Evolutionary conservation across 106 monocot genomes (phyloP), one percentile per base, ranked within the genome.

Genomic region (Dendrobium huoshanense): DNA sequence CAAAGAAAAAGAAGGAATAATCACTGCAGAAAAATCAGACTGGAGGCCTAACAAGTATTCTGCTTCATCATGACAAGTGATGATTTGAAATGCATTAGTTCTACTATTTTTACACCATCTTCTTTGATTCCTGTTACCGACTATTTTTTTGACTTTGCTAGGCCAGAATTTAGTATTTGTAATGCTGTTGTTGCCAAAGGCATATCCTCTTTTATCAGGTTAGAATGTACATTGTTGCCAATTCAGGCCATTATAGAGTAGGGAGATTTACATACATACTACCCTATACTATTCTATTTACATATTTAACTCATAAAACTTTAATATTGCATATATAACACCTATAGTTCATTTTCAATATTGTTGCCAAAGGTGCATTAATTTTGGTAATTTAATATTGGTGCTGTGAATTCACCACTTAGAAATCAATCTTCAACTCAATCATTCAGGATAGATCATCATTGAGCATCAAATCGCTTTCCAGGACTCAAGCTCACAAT

Each of bases 21-120:
- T 96, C 55, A 85, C 78, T 55, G 96, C 96, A n/a, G 90, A 90
- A 80, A 96, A 96, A 81, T 81, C 89, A 1, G 84, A 90, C 43
- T 96, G 96, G 96, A 79, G 96, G n/a, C 91, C 93, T 48, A 67
- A 90, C 17, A 79, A 83, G 47, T 76, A 51, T 76, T 48, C 84
- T 20, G 77, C 65, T 48, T 84, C 83, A 64, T 79, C 75, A 45
- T 89, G 49, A 70, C 70, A 65, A 65, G 64, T 65, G 25, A 65
- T 65, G 64, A 22, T 65, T 65, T 24, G 64, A 24, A 1, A 1
- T 51, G 15, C 51, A 15, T 13, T 27, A 65, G 25, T 65, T 65
- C 25, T 25, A 7, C 64, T 65, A 24, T 65, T 61, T 61, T 65
- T 65, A 58, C 20, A 24, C 64, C 25, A 2, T 65, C 15, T 64